Percentiles rank a stretch among this genome's conserved stretches.
phyloP scores from a whole-genome alignment of 257 asterid species.

The Penstemon davidsonii region DNA sequence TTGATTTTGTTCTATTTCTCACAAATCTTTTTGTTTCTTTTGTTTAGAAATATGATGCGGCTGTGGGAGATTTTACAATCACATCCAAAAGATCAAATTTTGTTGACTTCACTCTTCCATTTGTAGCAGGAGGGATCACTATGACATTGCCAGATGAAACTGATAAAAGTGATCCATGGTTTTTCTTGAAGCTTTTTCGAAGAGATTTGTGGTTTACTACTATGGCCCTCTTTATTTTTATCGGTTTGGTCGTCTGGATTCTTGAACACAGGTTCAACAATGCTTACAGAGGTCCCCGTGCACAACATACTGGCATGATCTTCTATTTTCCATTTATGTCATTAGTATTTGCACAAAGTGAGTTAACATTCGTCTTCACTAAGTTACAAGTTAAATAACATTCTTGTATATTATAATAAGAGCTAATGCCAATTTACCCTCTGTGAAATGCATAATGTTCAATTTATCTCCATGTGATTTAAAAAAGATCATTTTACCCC shows the following conservation, averaged over 20 bases:
- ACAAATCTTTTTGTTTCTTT: background rate
- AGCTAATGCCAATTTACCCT: too few species aligned
- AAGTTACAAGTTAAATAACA: background rate
- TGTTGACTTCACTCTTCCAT: conserved; percentile 40
- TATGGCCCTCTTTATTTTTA: conserved; percentile 24
- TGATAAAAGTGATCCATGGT: conserved; percentile 25
- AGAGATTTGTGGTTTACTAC: conserved; percentile 34
- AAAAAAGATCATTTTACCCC: too few species aligned
- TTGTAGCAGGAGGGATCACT: conserved; percentile 29
- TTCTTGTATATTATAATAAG: too few species aligned
- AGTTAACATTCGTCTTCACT: background rate
- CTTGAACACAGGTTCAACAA: conserved; percentile 37
- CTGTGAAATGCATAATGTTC: too few species aligned
- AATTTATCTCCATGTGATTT: too few species aligned
- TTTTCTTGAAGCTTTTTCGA: conserved; percentile 37
- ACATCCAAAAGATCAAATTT: conserved; percentile 27
- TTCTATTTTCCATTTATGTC: background rate
- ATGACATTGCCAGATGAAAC: conserved; percentile 16
- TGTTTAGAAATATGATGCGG: conserved; percentile 33
- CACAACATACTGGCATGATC: background rate
- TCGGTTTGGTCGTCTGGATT: conserved; percentile 35
- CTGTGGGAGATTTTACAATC: conserved; percentile 35
- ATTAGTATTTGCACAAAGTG: background rate
- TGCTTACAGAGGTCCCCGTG: conserved; percentile 18
- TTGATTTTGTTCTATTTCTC: background rate